phyloP scores from a whole-genome alignment of 805 yeast genomes.

The Kazachstania kunashirensis region DNA sequence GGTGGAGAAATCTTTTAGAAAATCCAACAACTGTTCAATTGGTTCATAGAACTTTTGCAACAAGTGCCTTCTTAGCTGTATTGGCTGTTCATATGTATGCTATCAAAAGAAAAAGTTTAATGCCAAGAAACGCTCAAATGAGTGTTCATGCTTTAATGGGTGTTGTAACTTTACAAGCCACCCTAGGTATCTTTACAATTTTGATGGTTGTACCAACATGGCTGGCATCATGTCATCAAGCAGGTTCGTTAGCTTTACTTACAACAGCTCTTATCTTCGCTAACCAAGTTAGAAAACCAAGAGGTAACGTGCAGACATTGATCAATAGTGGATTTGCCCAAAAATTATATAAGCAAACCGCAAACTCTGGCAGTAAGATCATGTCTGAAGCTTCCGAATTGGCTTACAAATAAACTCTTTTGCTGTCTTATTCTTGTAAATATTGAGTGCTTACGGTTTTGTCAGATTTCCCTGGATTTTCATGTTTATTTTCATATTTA shows the following conservation, averaged over 20 bases:
- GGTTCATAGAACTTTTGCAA: slow-evolving; percentile 79
- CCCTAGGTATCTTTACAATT: slow-evolving; percentile 79
- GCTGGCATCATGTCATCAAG: slow-evolving; percentile 92
- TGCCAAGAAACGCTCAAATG: slow-evolving; percentile 49
- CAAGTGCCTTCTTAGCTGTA: slow-evolving; percentile 64
- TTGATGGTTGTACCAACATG: slow-evolving; percentile 86
- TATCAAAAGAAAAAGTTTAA: slow-evolving; percentile 40
- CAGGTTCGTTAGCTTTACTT: slow-evolving; percentile 84
- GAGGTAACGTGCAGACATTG: slow-evolving; percentile 33
- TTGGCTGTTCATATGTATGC: slow-evolving; percentile 65
- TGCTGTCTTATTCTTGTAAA: no score
- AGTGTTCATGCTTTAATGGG: slow-evolving; percentile 69
- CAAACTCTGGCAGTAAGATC: slow-evolving; percentile 25
- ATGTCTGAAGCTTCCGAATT: slow-evolving; percentile 31
- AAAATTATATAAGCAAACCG: slow-evolving; percentile 23
- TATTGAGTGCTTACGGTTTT: no score
- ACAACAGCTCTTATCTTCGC: slow-evolving; percentile 65
- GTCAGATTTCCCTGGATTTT: no score
- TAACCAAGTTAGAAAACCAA: slow-evolving; percentile 50
- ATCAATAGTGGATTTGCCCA: slow-evolving; percentile 20
- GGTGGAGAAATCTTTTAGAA: slow-evolving; percentile 90
- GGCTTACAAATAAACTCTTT: slow-evolving; percentile 7
- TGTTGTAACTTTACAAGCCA: slow-evolving; percentile 69
- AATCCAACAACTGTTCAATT: slow-evolving; percentile 95
- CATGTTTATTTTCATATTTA: no score